Evolutionary conservation across 805 yeast genomes (phyloP).

Genomic region (Priceomyces fermenticarens): DNA sequence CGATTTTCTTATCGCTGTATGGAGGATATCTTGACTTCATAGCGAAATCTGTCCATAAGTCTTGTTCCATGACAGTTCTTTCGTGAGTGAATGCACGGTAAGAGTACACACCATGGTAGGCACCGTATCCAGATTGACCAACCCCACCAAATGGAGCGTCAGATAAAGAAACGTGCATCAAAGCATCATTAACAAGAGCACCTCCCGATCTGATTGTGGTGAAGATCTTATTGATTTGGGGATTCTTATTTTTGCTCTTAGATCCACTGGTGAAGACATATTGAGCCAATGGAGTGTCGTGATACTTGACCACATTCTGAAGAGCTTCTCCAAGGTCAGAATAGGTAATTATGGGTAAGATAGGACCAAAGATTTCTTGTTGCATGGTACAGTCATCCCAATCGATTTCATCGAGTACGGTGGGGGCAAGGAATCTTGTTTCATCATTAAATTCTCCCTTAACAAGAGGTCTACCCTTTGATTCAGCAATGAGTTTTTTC

Average conservation of each 20-base stretch:
- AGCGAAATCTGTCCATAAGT: slow-evolving; percentile 59
- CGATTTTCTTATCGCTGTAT: slow-evolving; percentile 34
- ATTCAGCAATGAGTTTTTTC: slow-evolving; percentile 34
- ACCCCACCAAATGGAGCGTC: slow-evolving; percentile 90
- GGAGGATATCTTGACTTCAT: slow-evolving; percentile 71
- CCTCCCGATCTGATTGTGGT: slow-evolving; percentile 68
- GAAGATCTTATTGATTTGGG: slow-evolving; percentile 41
- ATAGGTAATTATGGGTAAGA: slow-evolving; percentile 69
- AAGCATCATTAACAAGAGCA: slow-evolving; percentile 63
- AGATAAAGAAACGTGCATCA: slow-evolving; percentile 65
- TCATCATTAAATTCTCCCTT: slow-evolving; percentile 43
- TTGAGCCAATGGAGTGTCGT: slow-evolving; percentile 79
- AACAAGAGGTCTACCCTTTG: slow-evolving; percentile 52
- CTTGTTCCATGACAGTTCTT: slow-evolving; percentile 64
- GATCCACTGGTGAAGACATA: slow-evolving; percentile 60
- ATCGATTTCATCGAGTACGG: slow-evolving; percentile 59
- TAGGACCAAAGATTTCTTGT: slow-evolving; percentile 81
- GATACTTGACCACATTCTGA: slow-evolving; percentile 39
- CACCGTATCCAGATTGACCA: slow-evolving; percentile 80
- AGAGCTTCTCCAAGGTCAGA: slow-evolving; percentile 43
- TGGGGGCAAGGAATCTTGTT: slow-evolving; percentile 63
- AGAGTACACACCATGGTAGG: slow-evolving; percentile 66
- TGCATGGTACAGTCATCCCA: slow-evolving; percentile 72
- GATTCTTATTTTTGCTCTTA: slow-evolving; percentile 43
- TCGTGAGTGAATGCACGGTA: slow-evolving; percentile 68